These are phyloP conservation scores for Boletus edulis DNA, from an alignment of 768 basidiomycete species.

Conservation along the genomic window DNA sequence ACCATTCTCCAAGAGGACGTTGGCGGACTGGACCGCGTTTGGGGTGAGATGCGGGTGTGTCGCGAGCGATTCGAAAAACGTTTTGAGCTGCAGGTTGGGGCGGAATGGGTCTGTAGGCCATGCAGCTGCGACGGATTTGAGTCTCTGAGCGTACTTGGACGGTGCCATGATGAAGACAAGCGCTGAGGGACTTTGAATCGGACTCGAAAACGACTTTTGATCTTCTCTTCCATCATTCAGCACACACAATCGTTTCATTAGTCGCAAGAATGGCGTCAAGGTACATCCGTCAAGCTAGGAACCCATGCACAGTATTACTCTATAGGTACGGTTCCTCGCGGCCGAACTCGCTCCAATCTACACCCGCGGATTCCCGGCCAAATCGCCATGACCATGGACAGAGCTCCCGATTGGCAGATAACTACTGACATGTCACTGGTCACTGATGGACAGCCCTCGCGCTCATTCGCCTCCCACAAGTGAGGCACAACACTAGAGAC, in stretches of 20 bases:
- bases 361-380: neutral
- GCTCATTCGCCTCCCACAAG: too few species aligned
- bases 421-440: too few species aligned
- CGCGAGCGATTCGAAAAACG: constrained; percentile 61
- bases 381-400: neutral
- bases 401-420: neutral
- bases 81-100: constrained; percentile 70
- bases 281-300: too few species aligned
- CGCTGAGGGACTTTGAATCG: constrained; percentile 12
- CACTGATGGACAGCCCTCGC: too few species aligned
- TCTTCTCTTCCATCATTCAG: too few species aligned
- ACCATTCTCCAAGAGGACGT: constrained; percentile 52
- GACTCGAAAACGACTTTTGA: constrained; percentile 16
- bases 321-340: too few species aligned
- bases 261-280: too few species aligned
- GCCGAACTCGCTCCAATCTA: neutral
- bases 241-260: too few species aligned
- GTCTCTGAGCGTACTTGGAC: constrained; percentile 45
- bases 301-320: too few species aligned
- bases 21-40: constrained; percentile 57
- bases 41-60: constrained; percentile 67
- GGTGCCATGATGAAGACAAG: constrained; percentile 16
- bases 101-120: constrained; percentile 78
- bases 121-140: constrained; percentile 52
- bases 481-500: too few species aligned